These are phyloP conservation scores for Talaromyces thailandensis DNA, from an alignment of 495 filamentous ascomycete genomes.

Conservation along the genomic window DNA sequence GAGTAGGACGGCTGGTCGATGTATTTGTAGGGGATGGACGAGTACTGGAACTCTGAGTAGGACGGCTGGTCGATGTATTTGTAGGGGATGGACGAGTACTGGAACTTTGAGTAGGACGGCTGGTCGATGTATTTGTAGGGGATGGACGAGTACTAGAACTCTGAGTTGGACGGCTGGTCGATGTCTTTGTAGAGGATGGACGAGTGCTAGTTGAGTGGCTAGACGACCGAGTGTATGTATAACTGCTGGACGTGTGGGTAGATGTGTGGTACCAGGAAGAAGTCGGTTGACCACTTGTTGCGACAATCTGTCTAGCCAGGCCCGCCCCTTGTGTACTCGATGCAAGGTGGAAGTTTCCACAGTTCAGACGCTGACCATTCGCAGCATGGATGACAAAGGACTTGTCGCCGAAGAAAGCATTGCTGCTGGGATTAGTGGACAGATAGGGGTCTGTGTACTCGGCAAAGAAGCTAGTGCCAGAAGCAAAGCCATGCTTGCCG, in stretches of 20 bases:
- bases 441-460: conserved; percentile 61
- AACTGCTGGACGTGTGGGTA: neutral
- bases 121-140: neutral
- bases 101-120: too few relatives aligned
- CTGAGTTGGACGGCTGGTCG: neutral
- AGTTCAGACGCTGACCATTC: conserved; percentile 17
- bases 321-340: neutral
- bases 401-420: conserved; percentile 69
- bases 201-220: neutral
- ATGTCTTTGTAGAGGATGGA: neutral
- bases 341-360: conserved; percentile 19
- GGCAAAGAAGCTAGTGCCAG: conserved; percentile 28
- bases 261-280: neutral
- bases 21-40: neutral
- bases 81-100: neutral
- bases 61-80: neutral
- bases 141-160: neutral
- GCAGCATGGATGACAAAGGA: conserved; percentile 63
- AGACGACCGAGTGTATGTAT: neutral
- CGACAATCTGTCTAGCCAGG: neutral
- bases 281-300: neutral
- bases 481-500: conserved; percentile 71
- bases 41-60: neutral
- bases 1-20: neutral
- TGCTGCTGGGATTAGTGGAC: conserved; percentile 45